These are phyloP conservation scores for Populus davidiana DNA, from an alignment of 345 rosid species.

Conservation along the genomic window DNA sequence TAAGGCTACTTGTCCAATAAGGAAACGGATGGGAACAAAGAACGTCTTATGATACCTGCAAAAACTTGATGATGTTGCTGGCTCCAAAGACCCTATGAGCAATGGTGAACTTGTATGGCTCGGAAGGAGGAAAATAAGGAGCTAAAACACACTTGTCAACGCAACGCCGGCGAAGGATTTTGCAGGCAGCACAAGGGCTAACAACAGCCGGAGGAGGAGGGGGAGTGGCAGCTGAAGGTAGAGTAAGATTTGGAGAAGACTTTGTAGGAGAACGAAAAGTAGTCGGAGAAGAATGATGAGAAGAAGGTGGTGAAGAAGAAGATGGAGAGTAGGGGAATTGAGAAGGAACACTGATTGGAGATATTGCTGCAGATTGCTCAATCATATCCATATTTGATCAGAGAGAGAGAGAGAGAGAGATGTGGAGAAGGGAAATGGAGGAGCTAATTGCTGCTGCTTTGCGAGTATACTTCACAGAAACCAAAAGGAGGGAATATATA, in stretches of 20 bases:
- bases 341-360: slow-evolving; percentile 9
- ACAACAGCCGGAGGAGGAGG: slow-evolving; percentile 30
- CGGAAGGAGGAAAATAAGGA: slow-evolving; percentile 74
- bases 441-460: neutral
- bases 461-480: neutral
- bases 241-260: slow-evolving; percentile 4
- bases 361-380: slow-evolving; percentile 1
- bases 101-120: slow-evolving; percentile 62
- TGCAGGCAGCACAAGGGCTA: slow-evolving; percentile 78
- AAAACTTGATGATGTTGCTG: slow-evolving; percentile 59
- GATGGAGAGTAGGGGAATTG: slow-evolving; percentile 19
- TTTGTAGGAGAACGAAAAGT: neutral
- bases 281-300: neutral
- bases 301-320: slow-evolving; percentile 16
- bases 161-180: slow-evolving; percentile 67
- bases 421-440: neutral
- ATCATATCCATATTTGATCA: slow-evolving; percentile 16
- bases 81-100: slow-evolving; percentile 71
- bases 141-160: slow-evolving; percentile 60
- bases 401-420: neutral
- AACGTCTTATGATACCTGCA: slow-evolving; percentile 41
- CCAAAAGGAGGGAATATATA: slow-evolving; percentile 11
- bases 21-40: neutral
- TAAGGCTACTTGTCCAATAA: neutral
- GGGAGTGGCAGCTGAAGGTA: slow-evolving; percentile 13